Base-by-base conservation (phyloP, 352 stramenopile genomes). In the Phytophthora pistaciae region DNA sequence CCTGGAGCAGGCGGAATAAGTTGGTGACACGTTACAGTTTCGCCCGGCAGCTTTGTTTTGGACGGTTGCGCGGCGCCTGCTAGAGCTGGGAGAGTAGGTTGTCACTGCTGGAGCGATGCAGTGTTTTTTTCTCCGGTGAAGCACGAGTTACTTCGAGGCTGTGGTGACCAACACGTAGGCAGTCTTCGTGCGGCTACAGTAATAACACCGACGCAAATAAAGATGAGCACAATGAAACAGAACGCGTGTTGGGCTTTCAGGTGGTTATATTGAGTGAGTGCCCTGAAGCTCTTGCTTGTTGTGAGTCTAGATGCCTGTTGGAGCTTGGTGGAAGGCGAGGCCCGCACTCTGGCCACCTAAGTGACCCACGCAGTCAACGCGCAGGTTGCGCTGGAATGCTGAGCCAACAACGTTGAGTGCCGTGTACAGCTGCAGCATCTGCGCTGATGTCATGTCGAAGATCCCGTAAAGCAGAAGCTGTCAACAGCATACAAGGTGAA, bases 1-100 rank as follows among this genome's bases (percentile, higher is more conserved):
- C 92, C 85, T 99, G 64, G 97, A 99, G 78, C 98, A 99, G 85
- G 96, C 97, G 23, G 98, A 98, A 83, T 99, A 98, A 92, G 70
- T 55, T 66, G 14, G 27, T 54, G 46, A 56, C 16, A 63, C 58
- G 54, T 63, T 50, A 10, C 58, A 73, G 59, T 48, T 38, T 68
- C 58, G 54, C 70, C 31, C 58, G 54, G 70, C 40, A 67, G 9
- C n/a, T 60, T 75, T 66, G 53, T 66, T 69, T 74, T 60, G 50
- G 52, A 66, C 49, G 31, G 27, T 49, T 48, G 29, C 29, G 60
- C 40, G 50, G 40, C 49, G 31, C 38, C 40, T 42, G 54, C 25
- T 61, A 58, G 59, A 64, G 40, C 44, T 29, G 16, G 56, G 9
- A 27, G 48, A 56, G 49, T 27, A 25, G 27, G 16, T 38, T 48